Conservation (phyloP, 371 early-diverging fungal species). For the Mortierella sp. region DNA sequence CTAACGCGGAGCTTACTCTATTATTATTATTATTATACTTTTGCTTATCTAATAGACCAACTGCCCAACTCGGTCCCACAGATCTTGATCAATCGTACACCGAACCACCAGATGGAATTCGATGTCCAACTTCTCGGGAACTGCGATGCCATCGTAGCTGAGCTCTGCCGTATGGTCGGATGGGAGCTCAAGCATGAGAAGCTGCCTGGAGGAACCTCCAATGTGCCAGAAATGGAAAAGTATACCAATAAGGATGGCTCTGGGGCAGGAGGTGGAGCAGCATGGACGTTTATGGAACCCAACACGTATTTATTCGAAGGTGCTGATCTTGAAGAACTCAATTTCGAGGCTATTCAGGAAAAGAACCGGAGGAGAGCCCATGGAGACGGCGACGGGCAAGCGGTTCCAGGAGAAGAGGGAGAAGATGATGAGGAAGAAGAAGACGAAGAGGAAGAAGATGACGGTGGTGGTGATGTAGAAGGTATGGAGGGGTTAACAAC, state of each 20-base stretch:
- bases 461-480: not conserved
- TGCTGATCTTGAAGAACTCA: constrained; percentile 43
- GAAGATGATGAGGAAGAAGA: constrained; percentile 11
- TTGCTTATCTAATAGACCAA: constrained; percentile 57
- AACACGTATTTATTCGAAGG: constrained; percentile 59
- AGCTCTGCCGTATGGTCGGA: constrained; percentile 79
- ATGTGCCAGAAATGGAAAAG: constrained; percentile 37
- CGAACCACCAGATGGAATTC: constrained; percentile 85
- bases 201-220: constrained; percentile 63
- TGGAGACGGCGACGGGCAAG: not conserved
- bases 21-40: constrained; percentile 1
- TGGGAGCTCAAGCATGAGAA: constrained; percentile 80
- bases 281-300: constrained; percentile 49
- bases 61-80: constrained; percentile 90
- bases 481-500: constrained; percentile 25
- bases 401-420: not conserved
- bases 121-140: constrained; percentile 92
- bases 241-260: constrained; percentile 47
- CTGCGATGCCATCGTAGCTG: constrained; percentile 86
- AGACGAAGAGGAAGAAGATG: not conserved
- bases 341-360: constrained; percentile 30
- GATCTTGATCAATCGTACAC: constrained; percentile 91
- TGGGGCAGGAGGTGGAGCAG: constrained; percentile 27
- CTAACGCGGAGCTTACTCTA: too few relatives aligned
- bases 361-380: constrained; percentile 6